Evolutionary conservation across 148 eudicot genomes (phyloP).

Genomic region (Simmondsia chinensis): DNA sequence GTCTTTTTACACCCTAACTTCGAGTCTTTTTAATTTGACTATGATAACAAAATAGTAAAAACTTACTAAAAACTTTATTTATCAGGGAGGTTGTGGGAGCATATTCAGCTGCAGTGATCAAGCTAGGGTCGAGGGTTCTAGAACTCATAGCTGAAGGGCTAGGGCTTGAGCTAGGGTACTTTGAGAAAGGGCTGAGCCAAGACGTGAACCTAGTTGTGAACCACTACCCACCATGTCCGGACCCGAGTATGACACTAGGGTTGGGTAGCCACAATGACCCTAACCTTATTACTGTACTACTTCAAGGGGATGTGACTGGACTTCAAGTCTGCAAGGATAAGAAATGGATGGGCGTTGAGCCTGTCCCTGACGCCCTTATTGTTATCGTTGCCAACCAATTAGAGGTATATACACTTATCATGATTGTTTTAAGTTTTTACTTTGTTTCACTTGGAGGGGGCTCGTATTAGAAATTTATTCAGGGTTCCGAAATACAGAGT

Average conservation of each 20-base stretch:
- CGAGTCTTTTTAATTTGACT: no score
- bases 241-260: slow-evolving; percentile 6
- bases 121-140: slow-evolving; percentile 6
- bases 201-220: not conserved
- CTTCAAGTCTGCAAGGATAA: slow-evolving; percentile 19
- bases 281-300: slow-evolving; percentile 11
- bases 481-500: no score
- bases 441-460: no score
- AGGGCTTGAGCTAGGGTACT: slow-evolving; percentile 5
- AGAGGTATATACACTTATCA: slow-evolving; percentile 1
- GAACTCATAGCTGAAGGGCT: slow-evolving; percentile 10
- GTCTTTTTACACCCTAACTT: no score
- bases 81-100: slow-evolving; percentile 19
- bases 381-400: slow-evolving; percentile 14
- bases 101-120: not conserved
- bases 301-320: slow-evolving; percentile 14
- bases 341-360: slow-evolving; percentile 15
- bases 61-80: no score
- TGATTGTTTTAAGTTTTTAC: no score
- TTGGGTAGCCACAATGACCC: slow-evolving; percentile 8
- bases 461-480: no score
- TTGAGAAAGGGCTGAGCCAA: slow-evolving; percentile 1
- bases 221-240: slow-evolving; percentile 9
- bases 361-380: slow-evolving; percentile 15
- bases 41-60: no score